Percentiles rank a stretch among this genome's conserved stretches.
These are phyloP conservation scores for Phytophthora cryptogea DNA, from an alignment of 352 stramenopile genomes.

Conservation along the genomic window DNA sequence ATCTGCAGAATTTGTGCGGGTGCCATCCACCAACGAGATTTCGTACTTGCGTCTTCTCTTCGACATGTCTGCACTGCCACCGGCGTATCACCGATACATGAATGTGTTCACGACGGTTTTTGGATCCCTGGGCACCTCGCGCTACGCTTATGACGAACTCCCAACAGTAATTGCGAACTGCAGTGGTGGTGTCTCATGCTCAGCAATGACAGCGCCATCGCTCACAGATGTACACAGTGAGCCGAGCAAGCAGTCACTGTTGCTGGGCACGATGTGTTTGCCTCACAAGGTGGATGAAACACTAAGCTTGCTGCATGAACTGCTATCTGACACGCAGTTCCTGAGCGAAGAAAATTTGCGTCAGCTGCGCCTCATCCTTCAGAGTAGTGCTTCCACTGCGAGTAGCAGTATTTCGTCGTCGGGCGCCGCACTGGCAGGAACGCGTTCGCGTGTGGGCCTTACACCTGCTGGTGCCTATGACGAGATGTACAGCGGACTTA, in stretches of 20 bases:
- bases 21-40: conserved; percentile 84
- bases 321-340: conserved; percentile 82
- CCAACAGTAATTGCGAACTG: conserved; percentile 78
- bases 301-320: conserved; percentile 55
- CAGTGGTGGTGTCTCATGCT: conserved; percentile 76
- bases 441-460: conserved; percentile 60
- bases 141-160: conserved; percentile 65
- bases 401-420: conserved; percentile 77
- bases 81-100: conserved; percentile 68
- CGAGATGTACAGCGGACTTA: conserved; percentile 74
- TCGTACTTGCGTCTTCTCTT: conserved; percentile 81
- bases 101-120: conserved; percentile 76
- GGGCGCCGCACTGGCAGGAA: conserved; percentile 61
- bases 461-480: conserved; percentile 58
- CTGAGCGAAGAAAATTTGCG: conserved; percentile 66
- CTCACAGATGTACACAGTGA: conserved; percentile 45
- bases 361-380: conserved; percentile 75
- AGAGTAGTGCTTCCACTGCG: conserved; percentile 69
- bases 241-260: conserved; percentile 57
- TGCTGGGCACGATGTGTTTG: conserved; percentile 72
- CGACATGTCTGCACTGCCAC: conserved; percentile 54
- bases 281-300: conserved; percentile 76
- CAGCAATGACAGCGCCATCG: conserved; percentile 55
- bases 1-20: conserved; percentile 57
- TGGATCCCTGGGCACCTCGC: conserved; percentile 72